Conservation (phyloP, 106 monocot species). For the Cymbidium sinense region DNA sequence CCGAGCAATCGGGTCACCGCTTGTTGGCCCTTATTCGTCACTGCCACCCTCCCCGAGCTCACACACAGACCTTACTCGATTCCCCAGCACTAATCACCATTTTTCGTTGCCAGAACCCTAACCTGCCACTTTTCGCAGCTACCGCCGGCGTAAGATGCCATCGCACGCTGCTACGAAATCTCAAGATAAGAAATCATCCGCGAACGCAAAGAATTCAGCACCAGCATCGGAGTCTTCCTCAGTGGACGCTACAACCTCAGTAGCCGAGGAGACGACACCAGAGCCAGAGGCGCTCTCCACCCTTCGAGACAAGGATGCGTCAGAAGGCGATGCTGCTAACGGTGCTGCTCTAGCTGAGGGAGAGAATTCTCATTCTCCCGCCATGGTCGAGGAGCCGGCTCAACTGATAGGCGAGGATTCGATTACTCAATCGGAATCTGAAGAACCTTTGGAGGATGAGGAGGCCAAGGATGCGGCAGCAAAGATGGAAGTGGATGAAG, state of each 20-base stretch:
- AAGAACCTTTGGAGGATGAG: neutral
- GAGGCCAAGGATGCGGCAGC: neutral
- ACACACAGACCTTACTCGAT: neutral
- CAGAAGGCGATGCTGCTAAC: neutral
- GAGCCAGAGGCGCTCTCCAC: neutral
- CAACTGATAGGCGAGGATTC: neutral
- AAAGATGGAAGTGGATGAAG: neutral
- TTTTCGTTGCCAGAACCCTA: conserved; percentile 7
- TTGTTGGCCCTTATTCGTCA: too few relatives aligned
- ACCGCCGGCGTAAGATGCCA: conserved; percentile 6
- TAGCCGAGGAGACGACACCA: neutral
- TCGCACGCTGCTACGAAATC: conserved; percentile 5
- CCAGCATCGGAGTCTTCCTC: neutral
- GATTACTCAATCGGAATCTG: neutral
- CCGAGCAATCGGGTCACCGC: too few relatives aligned
- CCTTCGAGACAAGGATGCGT: neutral
- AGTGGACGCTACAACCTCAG: neutral
- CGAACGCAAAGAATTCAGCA: neutral
- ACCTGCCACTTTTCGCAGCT: neutral
- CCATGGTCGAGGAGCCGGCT: neutral
- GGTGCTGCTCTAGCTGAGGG: neutral
- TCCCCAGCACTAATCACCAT: neutral
- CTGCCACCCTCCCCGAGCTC: too few relatives aligned
- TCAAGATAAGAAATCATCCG: neutral
- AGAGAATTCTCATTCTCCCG: neutral